phyloP scores from a whole-genome alignment of 352 stramenopile species.

The Globisporangium heterothallicum region DNA sequence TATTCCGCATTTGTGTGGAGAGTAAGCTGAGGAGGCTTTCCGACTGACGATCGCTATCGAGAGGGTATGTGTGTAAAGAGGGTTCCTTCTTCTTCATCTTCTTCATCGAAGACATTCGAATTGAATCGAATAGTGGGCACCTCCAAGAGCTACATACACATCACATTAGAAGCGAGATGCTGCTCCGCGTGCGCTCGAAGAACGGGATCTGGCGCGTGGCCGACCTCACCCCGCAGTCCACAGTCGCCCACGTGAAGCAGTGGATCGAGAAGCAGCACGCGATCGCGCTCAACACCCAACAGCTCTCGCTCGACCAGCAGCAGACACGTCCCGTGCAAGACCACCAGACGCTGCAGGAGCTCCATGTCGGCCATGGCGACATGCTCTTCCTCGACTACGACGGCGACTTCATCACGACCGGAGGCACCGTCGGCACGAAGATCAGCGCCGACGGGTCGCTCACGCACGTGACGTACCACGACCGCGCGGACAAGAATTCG shows the following conservation, averaged over 20 bases:
- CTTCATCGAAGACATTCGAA: too few relatives aligned
- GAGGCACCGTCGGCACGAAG: conserved; percentile 50
- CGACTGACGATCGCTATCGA: too few relatives aligned
- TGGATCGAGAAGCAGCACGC: conserved; percentile 74
- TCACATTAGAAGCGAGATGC: conserved; percentile 27
- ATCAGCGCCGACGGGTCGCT: conserved; percentile 79
- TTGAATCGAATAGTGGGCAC: background rate
- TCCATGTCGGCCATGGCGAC: conserved; percentile 68
- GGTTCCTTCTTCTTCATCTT: too few relatives aligned
- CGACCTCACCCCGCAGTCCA: conserved; percentile 54
- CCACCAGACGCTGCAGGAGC: conserved; percentile 46
- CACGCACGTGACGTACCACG: conserved; percentile 72
- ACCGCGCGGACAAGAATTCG: conserved; percentile 68
- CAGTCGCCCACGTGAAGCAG: conserved; percentile 65
- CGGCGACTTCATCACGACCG: conserved; percentile 52
- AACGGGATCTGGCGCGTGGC: conserved; percentile 84
- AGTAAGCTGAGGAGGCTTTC: too few relatives aligned
- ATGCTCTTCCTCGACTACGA: conserved; percentile 80
- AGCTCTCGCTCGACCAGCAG: conserved; percentile 54
- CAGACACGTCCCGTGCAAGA: conserved; percentile 27
- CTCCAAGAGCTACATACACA: too few relatives aligned
- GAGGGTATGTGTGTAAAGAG: too few relatives aligned
- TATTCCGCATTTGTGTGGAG: too few relatives aligned
- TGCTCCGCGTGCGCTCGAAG: conserved; percentile 83
- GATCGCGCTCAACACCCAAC: conserved; percentile 42